A percentile compares a stretch with the other conserved stretches of the same genome.
Conservation (phyloP, 2,329 filamentous ascomycete genomes). For the Beauveria australis region DNA sequence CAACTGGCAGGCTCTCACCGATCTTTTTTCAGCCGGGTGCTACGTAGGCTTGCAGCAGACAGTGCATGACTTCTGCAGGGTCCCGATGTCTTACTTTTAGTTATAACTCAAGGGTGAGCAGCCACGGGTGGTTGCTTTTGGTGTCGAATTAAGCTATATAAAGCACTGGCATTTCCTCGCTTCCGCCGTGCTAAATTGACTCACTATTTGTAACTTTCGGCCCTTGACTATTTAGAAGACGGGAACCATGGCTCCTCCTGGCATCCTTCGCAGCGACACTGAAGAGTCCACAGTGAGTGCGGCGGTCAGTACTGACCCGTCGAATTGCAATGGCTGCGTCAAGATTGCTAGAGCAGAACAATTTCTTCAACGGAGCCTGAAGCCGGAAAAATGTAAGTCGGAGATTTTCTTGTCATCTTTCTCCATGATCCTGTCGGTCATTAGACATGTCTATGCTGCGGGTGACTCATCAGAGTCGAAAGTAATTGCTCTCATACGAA, state of each 20-base stretch:
- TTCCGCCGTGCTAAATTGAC: not conserved
- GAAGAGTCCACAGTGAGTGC: not conserved
- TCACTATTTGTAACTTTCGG: not conserved
- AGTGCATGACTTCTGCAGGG: not conserved
- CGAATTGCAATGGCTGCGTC: conserved; percentile 4
- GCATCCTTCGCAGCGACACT: not conserved
- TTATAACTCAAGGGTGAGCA: not conserved
- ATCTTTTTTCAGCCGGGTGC: not conserved
- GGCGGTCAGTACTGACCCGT: not conserved
- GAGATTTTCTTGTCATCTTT: not conserved
- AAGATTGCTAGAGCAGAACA: conserved; percentile 7
- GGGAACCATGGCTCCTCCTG: conserved; percentile 1
- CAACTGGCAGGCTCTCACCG: not conserved
- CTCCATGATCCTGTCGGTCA: not conserved
- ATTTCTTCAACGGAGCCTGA: not conserved
- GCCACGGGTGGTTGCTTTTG: no score
- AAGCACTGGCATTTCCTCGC: not conserved
- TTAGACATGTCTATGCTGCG: not conserved
- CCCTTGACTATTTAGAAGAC: not conserved
- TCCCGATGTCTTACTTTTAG: not conserved
- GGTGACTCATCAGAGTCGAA: conserved; percentile 2
- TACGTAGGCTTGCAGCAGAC: not conserved
- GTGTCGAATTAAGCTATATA: not conserved
- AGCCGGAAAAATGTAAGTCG: not conserved
- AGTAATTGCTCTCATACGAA: no score